Evolutionary conservation across 23 red algal genomes (phyloP).

Genomic region (Gracilaria domingensis): DNA sequence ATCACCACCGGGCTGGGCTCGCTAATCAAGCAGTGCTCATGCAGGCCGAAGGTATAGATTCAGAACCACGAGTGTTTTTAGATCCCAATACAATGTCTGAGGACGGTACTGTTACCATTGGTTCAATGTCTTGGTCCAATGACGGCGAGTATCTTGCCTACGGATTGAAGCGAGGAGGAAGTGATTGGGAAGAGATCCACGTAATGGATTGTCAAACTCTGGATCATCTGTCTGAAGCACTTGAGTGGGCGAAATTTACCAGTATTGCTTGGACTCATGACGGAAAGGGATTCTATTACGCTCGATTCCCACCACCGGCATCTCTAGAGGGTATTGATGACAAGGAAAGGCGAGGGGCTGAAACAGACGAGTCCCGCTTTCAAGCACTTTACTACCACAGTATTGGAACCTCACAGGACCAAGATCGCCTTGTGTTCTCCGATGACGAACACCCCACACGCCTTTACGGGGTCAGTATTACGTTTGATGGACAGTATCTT

Average conservation of each 20-base stretch:
- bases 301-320: slow-evolving; percentile 58
- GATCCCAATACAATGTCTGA: slow-evolving; percentile 79
- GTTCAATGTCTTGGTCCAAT: slow-evolving; percentile 57
- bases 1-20: slow-evolving; percentile 62
- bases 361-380: slow-evolving; percentile 57
- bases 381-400: slow-evolving; percentile 73
- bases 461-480: slow-evolving; percentile 53
- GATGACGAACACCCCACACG: slow-evolving; percentile 71
- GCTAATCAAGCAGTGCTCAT: slow-evolving; percentile 78
- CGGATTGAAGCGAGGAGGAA: slow-evolving; percentile 60
- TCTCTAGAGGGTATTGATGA: slow-evolving; percentile 53
- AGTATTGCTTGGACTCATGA: slow-evolving; percentile 82
- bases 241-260: slow-evolving; percentile 86
- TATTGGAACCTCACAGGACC: slow-evolving; percentile 56
- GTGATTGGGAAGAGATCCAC: slow-evolving; percentile 80
- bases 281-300: slow-evolving; percentile 79
- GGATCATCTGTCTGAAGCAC: slow-evolving; percentile 37
- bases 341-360: slow-evolving; percentile 75
- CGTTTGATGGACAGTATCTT: slow-evolving; percentile 77
- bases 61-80: slow-evolving; percentile 67
- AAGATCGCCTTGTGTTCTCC: slow-evolving; percentile 64
- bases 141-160: slow-evolving; percentile 71
- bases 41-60: slow-evolving; percentile 49
- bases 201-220: slow-evolving; percentile 60
- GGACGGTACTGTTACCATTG: slow-evolving; percentile 76